Evolutionary conservation across 192 early-diverging fungal species (phyloP), one percentile per base, ranked within the genome.

Genomic region (Coemansia sp.): DNA sequence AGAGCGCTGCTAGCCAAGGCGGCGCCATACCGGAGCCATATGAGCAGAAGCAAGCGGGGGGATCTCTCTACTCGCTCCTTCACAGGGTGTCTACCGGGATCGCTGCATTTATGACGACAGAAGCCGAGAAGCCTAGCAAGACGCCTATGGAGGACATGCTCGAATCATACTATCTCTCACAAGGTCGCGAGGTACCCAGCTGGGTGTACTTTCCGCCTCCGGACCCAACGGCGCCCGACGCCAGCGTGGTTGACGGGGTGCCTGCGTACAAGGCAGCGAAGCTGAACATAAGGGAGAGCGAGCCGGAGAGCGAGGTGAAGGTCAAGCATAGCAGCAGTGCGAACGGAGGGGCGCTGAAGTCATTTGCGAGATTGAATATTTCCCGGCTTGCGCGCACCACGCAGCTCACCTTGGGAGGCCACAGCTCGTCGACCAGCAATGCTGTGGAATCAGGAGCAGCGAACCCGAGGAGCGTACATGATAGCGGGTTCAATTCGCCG

Each of bases 131-230:
- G 7, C 20, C 37, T 2, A 58, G 59, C 20, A 80, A 80, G 40
- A 61, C 78, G 18, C 78, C 71, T 6, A 66, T 76, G 40, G 73
- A 81, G 42, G 78, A 81, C 26, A 81, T 81, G 66, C 78, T 81
- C 16, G 73, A 72, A 21, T 64, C 78, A 0, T 81, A 74, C 33
- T 81, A 81, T 35, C 11, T 72, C 28, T 69, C 70, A 7, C 78
- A 81, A 43, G 70, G 67, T 23, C 62, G 70, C 0, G 42, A 40
- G 0, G 78, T 81, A 3, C 78, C 78, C 13, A 48, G 34, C 14
- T 81, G 78, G 78, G 78, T 81, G 7, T 56, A 72, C 24, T 20
- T 60, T 40, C 78, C 78, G 31, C 78, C 78, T 0, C 45, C 59
- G 0, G 78, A 81, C 42, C 78, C 78, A 4, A 66, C 72, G 6